Conservation (phyloP, 305 asterid species). For the Rubia peregrina region DNA sequence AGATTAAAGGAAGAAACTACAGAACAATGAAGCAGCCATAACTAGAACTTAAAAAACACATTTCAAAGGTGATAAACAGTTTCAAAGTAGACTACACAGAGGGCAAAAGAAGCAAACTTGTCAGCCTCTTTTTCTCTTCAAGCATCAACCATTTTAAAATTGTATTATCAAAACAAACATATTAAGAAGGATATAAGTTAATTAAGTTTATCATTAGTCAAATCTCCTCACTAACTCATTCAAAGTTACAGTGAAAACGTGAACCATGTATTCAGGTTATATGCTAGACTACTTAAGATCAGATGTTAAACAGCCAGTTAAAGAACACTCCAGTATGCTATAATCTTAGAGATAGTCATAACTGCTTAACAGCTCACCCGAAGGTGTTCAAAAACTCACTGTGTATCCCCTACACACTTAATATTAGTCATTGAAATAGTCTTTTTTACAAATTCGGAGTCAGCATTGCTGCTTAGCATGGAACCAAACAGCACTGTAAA, state of each 20-base stretch:
- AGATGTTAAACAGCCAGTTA: conserved; percentile 2
- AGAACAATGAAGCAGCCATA: neutral
- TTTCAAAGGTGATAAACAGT: neutral
- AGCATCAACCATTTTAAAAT: neutral
- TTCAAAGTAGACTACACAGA: neutral
- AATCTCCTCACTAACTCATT: neutral
- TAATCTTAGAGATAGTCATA: neutral
- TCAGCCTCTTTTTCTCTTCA: neutral
- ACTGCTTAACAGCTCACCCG: neutral
- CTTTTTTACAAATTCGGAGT: neutral
- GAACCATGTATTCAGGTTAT: neutral
- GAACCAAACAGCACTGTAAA: neutral
- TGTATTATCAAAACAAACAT: neutral
- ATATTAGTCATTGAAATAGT: neutral
- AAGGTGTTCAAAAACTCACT: conserved; percentile 1
- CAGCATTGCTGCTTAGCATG: neutral
- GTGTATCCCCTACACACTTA: neutral
- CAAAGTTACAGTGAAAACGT: neutral
- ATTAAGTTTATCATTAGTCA: neutral
- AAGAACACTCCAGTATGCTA: neutral
- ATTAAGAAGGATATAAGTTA: neutral
- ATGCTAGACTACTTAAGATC: neutral
- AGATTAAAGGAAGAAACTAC: conserved; percentile 5
- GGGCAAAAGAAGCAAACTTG: neutral
- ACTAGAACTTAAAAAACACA: neutral